Conservation (phyloP, 805 yeast species). For the Ogataea neopini region DNA sequence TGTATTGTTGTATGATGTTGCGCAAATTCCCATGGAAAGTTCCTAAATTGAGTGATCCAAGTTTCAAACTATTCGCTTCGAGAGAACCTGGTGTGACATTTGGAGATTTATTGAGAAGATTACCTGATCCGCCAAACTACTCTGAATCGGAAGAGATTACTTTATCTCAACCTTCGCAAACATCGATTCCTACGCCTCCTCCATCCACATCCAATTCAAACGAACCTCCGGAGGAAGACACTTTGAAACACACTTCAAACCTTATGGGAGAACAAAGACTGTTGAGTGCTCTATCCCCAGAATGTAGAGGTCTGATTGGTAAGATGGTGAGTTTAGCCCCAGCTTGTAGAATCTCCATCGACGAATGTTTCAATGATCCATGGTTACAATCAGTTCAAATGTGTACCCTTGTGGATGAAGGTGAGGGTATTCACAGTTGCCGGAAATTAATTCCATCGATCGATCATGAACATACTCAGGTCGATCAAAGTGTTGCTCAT, state of each 20-base stretch:
- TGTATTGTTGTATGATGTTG: conserved; percentile 88
- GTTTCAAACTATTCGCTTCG: conserved; percentile 80
- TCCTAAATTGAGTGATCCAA: conserved; percentile 77
- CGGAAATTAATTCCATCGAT: conserved; percentile 44
- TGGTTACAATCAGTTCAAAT: conserved; percentile 66
- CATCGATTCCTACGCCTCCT: conserved; percentile 23
- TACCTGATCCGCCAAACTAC: conserved; percentile 50
- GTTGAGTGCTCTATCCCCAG: conserved; percentile 68
- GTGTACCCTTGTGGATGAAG: conserved; percentile 61
- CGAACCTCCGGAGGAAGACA: conserved; percentile 18
- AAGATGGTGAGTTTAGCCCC: conserved; percentile 85
- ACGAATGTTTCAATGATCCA: conserved; percentile 70
- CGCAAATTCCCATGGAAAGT: conserved; percentile 95
- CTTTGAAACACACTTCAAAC: conserved; percentile 55
- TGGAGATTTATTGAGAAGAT: conserved; percentile 56
- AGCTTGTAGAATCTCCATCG: conserved; percentile 79
- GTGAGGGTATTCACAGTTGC: conserved; percentile 34
- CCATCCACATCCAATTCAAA: conserved; percentile 22
- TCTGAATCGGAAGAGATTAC: conserved; percentile 15
- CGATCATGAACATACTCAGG: conserved; percentile 82
- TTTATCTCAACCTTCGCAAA: conserved; percentile 1
- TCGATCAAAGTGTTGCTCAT: conserved; percentile 92
- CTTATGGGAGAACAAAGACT: conserved; percentile 72
- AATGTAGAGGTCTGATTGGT: conserved; percentile 64
- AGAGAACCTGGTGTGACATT: conserved; percentile 68